phyloP scores from a whole-genome alignment of 1,284 basidiomycete species.

The Pyrrhoderma noxium region DNA sequence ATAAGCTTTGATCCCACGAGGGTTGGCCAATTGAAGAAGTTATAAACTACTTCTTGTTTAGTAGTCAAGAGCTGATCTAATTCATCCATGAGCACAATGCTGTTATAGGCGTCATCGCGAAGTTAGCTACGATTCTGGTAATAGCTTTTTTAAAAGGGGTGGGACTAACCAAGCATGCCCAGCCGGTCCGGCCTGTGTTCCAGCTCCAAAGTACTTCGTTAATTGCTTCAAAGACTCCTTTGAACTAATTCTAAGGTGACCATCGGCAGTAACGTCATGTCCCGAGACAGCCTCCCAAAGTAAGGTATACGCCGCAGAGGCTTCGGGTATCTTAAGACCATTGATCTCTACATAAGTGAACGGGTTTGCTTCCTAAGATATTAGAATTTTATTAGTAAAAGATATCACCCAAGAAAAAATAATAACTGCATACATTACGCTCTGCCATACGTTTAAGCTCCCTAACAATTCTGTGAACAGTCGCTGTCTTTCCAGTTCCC shows the following conservation, averaged over 20 bases:
- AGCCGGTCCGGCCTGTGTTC: slow-evolving; percentile 50
- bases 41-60: slow-evolving; percentile 98
- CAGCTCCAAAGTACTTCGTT: slow-evolving; percentile 52
- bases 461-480: slow-evolving; percentile 86
- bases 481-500: slow-evolving; percentile 98
- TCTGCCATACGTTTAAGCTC: slow-evolving; percentile 85
- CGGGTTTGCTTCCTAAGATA: slow-evolving; percentile 72
- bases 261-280: slow-evolving; percentile 53
- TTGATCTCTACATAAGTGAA: slow-evolving; percentile 99
- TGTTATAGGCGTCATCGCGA: slow-evolving; percentile 33
- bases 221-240: slow-evolving; percentile 69
- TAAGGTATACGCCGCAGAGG: slow-evolving; percentile 78
- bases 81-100: slow-evolving; percentile 97
- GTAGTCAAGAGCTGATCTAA: slow-evolving; percentile 93
- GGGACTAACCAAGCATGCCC: slow-evolving; percentile 58
- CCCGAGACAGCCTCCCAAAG: slow-evolving; percentile 87
- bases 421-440: slow-evolving; percentile 47
- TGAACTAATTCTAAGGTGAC: slow-evolving; percentile 56
- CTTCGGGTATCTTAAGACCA: slow-evolving; percentile 87
- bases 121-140: not conserved
- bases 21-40: slow-evolving; percentile 99
- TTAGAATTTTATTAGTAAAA: not conserved
- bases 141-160: not conserved
- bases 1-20: slow-evolving; percentile 80
- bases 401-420: not conserved